These are phyloP conservation scores for Polygonum aviculare DNA, from an alignment of 148 eudicot species.

Conservation along the genomic window DNA sequence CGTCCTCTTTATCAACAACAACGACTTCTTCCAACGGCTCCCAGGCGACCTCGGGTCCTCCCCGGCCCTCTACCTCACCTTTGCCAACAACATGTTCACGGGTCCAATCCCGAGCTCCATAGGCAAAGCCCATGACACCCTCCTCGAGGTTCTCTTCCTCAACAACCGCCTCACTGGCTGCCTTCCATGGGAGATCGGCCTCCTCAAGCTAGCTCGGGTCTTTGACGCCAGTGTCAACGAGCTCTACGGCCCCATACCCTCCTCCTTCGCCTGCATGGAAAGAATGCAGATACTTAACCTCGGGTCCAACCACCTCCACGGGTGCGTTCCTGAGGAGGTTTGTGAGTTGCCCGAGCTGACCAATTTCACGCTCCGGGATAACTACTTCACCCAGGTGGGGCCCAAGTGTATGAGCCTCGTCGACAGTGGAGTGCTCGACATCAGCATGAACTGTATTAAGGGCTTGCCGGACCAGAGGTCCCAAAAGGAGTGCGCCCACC, in stretches of 20 bases:
- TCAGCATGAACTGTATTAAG: background rate
- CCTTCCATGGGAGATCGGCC: constrained; percentile 22
- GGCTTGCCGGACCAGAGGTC: background rate
- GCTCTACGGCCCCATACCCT: constrained; percentile 47
- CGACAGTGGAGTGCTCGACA: background rate
- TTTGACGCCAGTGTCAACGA: constrained; percentile 16
- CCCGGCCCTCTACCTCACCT: constrained; percentile 16
- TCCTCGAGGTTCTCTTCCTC: constrained; percentile 18
- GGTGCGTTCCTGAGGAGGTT: constrained; percentile 38
- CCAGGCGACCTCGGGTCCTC: constrained; percentile 20
- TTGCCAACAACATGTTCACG: constrained; percentile 21
- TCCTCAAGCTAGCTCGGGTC: constrained; percentile 12
- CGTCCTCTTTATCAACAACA: constrained; percentile 15
- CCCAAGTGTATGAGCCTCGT: background rate
- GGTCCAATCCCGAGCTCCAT: constrained; percentile 21
- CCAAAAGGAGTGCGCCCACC: background rate
- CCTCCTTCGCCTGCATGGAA: constrained; percentile 30
- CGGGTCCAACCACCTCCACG: constrained; percentile 61
- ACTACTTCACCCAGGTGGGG: constrained; percentile 53
- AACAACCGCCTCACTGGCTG: constrained; percentile 24
- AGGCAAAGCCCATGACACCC: constrained; percentile 13
- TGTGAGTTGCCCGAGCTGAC: constrained; percentile 45
- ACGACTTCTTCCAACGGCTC: constrained; percentile 15
- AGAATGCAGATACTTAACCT: constrained; percentile 61
- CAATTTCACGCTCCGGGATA: constrained; percentile 60